These are phyloP conservation scores for Fraxinus platypoda DNA, from an alignment of 305 asterid species.

Conservation along the genomic window DNA sequence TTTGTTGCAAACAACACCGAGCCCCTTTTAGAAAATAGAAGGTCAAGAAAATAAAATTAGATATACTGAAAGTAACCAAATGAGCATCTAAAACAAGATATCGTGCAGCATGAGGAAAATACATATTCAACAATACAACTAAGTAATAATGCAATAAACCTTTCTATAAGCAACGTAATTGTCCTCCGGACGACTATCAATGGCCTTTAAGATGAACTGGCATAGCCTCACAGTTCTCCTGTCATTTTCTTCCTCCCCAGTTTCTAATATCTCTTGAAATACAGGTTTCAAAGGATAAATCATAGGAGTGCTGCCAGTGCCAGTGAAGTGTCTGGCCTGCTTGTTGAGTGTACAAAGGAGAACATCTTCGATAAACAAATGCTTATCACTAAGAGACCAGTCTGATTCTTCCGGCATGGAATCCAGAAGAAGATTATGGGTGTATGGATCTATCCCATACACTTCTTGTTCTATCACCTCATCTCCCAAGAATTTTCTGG, in stretches of 20 bases:
- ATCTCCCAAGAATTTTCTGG: slow-evolving; percentile 80
- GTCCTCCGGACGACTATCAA: slow-evolving; percentile 86
- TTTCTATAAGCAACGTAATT: slow-evolving; percentile 95
- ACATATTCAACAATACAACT: slow-evolving; percentile 1
- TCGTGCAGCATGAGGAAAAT: background rate
- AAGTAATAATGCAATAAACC: slow-evolving; percentile 42
- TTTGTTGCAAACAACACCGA: slow-evolving; percentile 98
- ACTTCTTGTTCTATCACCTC: slow-evolving; percentile 99
- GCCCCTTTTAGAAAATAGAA: slow-evolving; percentile 59
- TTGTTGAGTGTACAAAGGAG: slow-evolving; percentile 81
- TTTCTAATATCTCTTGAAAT: slow-evolving; percentile 65
- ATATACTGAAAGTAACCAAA: slow-evolving; percentile 3
- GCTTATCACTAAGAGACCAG: slow-evolving; percentile 83
- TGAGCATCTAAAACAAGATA: slow-evolving; percentile 7
- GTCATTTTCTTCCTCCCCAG: slow-evolving; percentile 66
- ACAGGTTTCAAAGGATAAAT: slow-evolving; percentile 75
- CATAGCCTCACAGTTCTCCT: slow-evolving; percentile 59
- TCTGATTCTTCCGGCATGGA: slow-evolving; percentile 95
- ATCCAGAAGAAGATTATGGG: slow-evolving; percentile 95
- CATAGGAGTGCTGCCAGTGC: slow-evolving; percentile 90
- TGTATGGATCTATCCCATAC: slow-evolving; percentile 97
- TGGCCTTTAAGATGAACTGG: slow-evolving; percentile 71
- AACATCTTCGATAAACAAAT: slow-evolving; percentile 88
- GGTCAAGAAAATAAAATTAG: slow-evolving; percentile 23
- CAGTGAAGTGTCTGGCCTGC: slow-evolving; percentile 83